A percentile compares a stretch with the other conserved stretches of the same genome.
Evolutionary conservation across 495 filamentous ascomycete genomes (phyloP).

Genomic region (Pseudomonodictys pantanalensis): DNA sequence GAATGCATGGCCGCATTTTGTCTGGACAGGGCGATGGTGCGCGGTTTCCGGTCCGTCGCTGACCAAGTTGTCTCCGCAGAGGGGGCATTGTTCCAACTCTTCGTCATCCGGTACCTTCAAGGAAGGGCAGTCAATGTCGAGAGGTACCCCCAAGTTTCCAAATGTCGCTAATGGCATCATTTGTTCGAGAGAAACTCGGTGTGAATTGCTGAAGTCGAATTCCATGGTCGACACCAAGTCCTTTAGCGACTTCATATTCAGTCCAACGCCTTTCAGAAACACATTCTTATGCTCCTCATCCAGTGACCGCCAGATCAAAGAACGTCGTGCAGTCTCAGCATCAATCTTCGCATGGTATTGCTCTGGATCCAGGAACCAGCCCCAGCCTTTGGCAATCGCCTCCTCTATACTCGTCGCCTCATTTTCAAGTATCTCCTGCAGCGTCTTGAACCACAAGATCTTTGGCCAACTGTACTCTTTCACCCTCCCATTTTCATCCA

Average conservation of each 20-base stretch:
- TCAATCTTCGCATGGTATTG: neutral
- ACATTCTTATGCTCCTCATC: neutral
- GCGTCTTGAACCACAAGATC: neutral
- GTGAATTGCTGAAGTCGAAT: no score
- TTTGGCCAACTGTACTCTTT: neutral
- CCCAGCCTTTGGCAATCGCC: conserved; percentile 7
- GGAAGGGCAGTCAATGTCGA: no score
- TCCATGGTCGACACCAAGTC: no score
- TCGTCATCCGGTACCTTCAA: neutral
- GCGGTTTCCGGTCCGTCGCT: neutral
- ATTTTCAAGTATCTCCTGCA: conserved; percentile 11
- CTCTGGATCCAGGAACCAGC: neutral
- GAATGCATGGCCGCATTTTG: conserved; percentile 8
- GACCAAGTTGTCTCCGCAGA: neutral
- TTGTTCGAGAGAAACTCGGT: no score
- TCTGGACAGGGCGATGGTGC: conserved; percentile 6
- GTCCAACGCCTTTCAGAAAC: neutral
- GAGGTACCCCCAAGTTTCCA: no score
- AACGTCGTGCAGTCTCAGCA: neutral
- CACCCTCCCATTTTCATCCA: neutral
- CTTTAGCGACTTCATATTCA: no score
- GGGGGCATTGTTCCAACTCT: neutral
- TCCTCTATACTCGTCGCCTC: neutral
- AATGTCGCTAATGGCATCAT: no score
- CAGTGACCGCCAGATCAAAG: neutral